phyloP scores from a whole-genome alignment of 257 asterid genomes.

The Solanum chiquidenum region DNA sequence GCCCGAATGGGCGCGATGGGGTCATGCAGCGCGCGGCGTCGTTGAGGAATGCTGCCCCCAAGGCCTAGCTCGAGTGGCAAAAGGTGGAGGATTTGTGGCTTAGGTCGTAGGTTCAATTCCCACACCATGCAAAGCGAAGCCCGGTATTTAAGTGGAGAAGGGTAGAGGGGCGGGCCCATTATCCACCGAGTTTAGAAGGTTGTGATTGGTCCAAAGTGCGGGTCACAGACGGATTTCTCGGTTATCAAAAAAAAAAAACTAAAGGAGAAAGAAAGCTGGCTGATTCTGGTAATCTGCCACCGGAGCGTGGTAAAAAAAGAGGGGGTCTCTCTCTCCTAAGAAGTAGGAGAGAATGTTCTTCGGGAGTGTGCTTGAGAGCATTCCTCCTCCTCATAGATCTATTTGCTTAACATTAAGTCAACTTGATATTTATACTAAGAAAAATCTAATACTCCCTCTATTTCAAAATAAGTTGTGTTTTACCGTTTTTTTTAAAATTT shows the following conservation, averaged over 20 bases:
- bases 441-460: background rate
- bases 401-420: background rate
- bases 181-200: too few species aligned
- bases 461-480: background rate
- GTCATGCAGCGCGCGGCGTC: too few species aligned
- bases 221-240: too few species aligned
- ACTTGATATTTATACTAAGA: background rate
- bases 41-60: too few species aligned
- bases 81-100: too few species aligned
- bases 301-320: background rate
- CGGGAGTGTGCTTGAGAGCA: background rate
- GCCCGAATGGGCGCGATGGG: too few species aligned
- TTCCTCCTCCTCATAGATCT: background rate
- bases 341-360: background rate
- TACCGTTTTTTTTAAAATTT: background rate
- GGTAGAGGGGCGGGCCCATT: too few species aligned
- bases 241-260: background rate
- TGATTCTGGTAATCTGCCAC: background rate
- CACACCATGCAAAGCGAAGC: too few species aligned
- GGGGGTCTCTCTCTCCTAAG: background rate
- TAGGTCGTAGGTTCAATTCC: too few species aligned
- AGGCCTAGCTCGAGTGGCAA: too few species aligned
- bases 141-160: too few species aligned
- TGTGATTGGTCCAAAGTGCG: too few species aligned
- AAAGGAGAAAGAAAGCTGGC: background rate